These are phyloP conservation scores for Gaeumannomyces sp. DNA, from an alignment of 2,329 filamentous ascomycete species.

Conservation along the genomic window DNA sequence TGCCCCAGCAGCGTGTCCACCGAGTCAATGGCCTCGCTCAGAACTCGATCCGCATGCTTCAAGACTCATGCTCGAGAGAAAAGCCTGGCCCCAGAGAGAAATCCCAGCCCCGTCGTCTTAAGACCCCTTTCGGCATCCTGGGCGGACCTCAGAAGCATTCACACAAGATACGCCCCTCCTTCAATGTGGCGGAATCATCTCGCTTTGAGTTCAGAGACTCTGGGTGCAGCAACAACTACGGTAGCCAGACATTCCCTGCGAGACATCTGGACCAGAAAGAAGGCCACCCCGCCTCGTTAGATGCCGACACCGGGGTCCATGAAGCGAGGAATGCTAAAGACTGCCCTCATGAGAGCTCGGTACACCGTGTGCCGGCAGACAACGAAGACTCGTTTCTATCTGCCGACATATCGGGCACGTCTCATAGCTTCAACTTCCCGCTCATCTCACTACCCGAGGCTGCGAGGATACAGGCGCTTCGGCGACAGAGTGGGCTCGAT, in stretches of 20 bases:
- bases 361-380: not conserved
- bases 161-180: slow-evolving; percentile 5
- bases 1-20: slow-evolving; percentile 24
- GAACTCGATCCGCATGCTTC: slow-evolving; percentile 16
- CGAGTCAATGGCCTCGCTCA: slow-evolving; percentile 26
- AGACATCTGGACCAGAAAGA: not conserved
- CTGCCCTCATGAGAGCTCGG: not conserved
- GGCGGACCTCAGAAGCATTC: not conserved
- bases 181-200: not conserved
- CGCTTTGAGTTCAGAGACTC: slow-evolving; percentile 16
- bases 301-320: not conserved
- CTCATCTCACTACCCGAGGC: slow-evolving; percentile 27
- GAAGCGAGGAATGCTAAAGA: not conserved
- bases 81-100: not conserved
- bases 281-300: not conserved
- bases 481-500: slow-evolving; percentile 17
- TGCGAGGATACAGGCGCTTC: slow-evolving; percentile 21
- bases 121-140: slow-evolving; percentile 4
- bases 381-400: slow-evolving; percentile 7
- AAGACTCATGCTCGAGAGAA: not conserved
- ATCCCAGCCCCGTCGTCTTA: not conserved
- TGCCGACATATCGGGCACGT: slow-evolving; percentile 13
- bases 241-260: not conserved
- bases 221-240: slow-evolving; percentile 2
- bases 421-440: slow-evolving; percentile 23